Evolutionary conservation across 495 filamentous ascomycete species (phyloP), one percentile per base, ranked within the genome.

Genomic region (Talaromyces nanjingensis): DNA sequence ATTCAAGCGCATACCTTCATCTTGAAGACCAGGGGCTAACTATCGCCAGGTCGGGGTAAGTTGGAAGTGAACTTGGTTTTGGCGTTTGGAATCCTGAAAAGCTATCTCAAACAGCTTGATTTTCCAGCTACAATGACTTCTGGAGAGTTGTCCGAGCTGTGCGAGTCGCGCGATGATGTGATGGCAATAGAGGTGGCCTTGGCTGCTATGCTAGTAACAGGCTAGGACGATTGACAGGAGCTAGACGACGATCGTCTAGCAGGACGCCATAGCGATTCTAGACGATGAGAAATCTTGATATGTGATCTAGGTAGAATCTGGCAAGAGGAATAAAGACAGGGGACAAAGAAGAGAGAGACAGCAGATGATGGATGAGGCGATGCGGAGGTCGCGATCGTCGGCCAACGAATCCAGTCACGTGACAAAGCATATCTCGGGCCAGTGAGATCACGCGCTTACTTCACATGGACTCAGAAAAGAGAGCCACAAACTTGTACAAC

Each of bases 181-280:
- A 49, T 63, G 53, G 31, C 63, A 54, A 74, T 52, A 65, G 67
- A 66, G 64, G 64, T 60, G 64, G 72, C 73, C 68, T 69, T 64
- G 74, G 70, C 75, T 73, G 74, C 71, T 74, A 72, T 70, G 61
- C 67, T 67, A 68, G 74, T 64, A 64, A 63, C 45, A 52, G 29
- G 42, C 42, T 59, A 52, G 63, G 39, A 37, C 52, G 45, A 42
- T 33, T 18, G 60, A 59, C 39, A 53, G 25, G 64, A 69, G 77
- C 76, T 63, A 80, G 78, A 77, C 79, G 69, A 69, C 63, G 57
- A 64, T 62, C 69, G 79, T 72, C 78, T 81, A 81, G 78, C 78
- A 72, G 69, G 70, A 34, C 60, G 64, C 58, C 42, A 69, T 68
- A 45, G 64, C 58, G 54, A 66, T 64, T 71, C 69, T 70, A 67